Conservation (phyloP, 306 rosid species). For the Fagus sylvatica region DNA sequence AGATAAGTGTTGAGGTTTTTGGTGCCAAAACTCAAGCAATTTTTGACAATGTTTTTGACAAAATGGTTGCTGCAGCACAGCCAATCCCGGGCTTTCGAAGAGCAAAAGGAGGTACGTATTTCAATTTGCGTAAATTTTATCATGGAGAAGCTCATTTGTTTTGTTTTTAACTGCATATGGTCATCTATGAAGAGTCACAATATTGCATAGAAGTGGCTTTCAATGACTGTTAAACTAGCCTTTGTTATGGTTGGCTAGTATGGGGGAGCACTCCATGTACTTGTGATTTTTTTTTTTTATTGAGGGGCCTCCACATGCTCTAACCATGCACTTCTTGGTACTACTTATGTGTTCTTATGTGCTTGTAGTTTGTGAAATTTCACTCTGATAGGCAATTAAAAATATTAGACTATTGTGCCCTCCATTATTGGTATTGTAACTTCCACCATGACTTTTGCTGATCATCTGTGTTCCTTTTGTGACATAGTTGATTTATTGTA, state of each 20-base stretch:
- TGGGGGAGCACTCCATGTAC: neutral
- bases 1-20: slow-evolving; percentile 68
- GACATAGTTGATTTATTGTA: neutral
- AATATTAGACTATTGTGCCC: neutral
- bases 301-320: neutral
- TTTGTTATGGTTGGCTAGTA: neutral
- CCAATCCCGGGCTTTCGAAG: slow-evolving; percentile 95
- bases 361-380: neutral
- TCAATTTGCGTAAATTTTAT: neutral
- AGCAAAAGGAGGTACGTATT: slow-evolving; percentile 80
- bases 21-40: slow-evolving; percentile 62
- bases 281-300: neutral
- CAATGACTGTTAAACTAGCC: neutral
- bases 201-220: neutral
- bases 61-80: slow-evolving; percentile 88
- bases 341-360: neutral
- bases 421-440: neutral
- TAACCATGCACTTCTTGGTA: neutral
- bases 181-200: neutral
- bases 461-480: neutral
- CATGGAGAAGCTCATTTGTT: neutral
- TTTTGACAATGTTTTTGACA: slow-evolving; percentile 62
- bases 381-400: neutral
- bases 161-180: neutral
- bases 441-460: neutral